Percentiles rank a stretch among this genome's conserved stretches.
Conservation (phyloP, 768 basidiomycete genomes). For the Chalciporus sphaerocephalus region DNA sequence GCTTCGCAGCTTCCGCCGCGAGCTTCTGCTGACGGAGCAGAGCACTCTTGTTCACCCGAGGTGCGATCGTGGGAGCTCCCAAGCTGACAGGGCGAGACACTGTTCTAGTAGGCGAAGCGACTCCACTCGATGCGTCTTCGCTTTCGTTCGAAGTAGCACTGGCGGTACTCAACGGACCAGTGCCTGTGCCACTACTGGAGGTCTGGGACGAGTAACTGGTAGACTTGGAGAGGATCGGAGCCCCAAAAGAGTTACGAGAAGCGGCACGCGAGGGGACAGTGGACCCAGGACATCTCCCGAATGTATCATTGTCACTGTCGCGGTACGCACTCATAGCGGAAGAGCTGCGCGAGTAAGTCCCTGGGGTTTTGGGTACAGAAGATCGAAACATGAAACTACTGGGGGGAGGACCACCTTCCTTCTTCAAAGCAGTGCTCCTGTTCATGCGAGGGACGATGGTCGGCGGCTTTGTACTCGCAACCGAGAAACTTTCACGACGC, state of each 20-base stretch:
- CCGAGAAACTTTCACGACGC: slow-evolving; percentile 67
- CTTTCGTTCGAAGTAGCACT: slow-evolving; percentile 23
- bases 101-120: slow-evolving; percentile 26
- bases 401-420: slow-evolving; percentile 49
- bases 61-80: slow-evolving; percentile 56
- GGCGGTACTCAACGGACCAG: slow-evolving; percentile 28
- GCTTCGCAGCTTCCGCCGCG: slow-evolving; percentile 33
- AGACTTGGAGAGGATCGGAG: slow-evolving; percentile 15
- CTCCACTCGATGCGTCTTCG: slow-evolving; percentile 17
- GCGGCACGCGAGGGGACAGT: slow-evolving; percentile 36
- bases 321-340: slow-evolving; percentile 35
- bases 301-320: slow-evolving; percentile 12
- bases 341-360: slow-evolving; percentile 37
- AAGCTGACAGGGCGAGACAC: slow-evolving; percentile 54
- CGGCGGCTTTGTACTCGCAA: slow-evolving; percentile 49
- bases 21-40: slow-evolving; percentile 65
- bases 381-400: slow-evolving; percentile 58
- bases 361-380: slow-evolving; percentile 37
- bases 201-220: slow-evolving; percentile 24
- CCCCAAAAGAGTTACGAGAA: slow-evolving; percentile 36
- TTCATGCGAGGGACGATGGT: slow-evolving; percentile 43
- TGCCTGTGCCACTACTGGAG: slow-evolving; percentile 22
- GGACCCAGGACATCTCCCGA: slow-evolving; percentile 17
- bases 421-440: slow-evolving; percentile 41
- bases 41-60: slow-evolving; percentile 73